Percentiles rank a stretch among this genome's conserved stretches.
phyloP scores from a whole-genome alignment of 2,329 filamentous ascomycete species.

The Ceratocystis eucalypticola region DNA sequence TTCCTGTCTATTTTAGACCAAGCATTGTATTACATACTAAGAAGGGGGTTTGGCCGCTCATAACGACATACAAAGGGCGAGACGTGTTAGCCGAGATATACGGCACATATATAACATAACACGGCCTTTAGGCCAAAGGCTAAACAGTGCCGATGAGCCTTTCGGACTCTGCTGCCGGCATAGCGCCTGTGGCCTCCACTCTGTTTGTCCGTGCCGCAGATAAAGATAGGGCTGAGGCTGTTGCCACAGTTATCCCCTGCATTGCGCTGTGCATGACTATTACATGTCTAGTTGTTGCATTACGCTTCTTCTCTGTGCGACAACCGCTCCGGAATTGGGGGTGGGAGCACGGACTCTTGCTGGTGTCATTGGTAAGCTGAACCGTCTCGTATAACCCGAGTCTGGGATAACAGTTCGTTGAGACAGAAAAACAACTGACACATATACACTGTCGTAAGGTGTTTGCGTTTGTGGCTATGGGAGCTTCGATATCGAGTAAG shows the following conservation, averaged over 20 bases:
- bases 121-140: no score
- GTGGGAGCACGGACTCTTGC: conserved; percentile 27
- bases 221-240: conserved; percentile 17
- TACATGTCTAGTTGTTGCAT: conserved; percentile 24
- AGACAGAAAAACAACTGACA: conserved; percentile 1
- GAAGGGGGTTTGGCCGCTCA: background rate
- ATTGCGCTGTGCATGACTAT: conserved; percentile 21
- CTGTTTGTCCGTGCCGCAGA: background rate
- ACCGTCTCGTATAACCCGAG: background rate
- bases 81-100: no score
- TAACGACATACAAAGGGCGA: background rate
- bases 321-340: conserved; percentile 26
- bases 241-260: conserved; percentile 20
- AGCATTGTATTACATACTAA: conserved; percentile 3
- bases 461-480: conserved; percentile 17
- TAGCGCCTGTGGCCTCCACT: background rate
- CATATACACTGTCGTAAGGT: background rate
- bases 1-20: conserved; percentile 6
- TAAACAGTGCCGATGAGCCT: background rate
- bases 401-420: background rate
- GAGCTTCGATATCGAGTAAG: conserved; percentile 19
- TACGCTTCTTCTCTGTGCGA: conserved; percentile 28
- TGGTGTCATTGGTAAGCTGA: conserved; percentile 24
- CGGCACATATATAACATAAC: no score
- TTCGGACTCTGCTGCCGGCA: background rate